phyloP scores from a whole-genome alignment of 192 early-diverging fungal species.

The Backusella liffmaniae region DNA sequence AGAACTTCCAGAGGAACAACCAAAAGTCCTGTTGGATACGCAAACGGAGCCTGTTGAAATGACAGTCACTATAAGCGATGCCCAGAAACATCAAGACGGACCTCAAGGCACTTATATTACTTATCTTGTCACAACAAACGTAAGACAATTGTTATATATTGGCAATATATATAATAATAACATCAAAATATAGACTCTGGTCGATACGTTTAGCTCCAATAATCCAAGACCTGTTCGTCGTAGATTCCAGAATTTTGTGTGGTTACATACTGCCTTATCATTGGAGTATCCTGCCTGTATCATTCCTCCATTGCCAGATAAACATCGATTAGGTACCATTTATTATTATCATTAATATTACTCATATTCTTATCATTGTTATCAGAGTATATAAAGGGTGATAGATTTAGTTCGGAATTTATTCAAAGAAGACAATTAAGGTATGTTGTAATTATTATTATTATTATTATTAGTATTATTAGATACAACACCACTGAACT shows the following conservation, averaged over 20 bases:
- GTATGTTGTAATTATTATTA: constrained; percentile 11
- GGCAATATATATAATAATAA: neutral
- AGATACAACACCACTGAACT: neutral
- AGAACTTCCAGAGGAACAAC: neutral
- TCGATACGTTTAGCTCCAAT: constrained; percentile 51
- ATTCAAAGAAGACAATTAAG: constrained; percentile 72
- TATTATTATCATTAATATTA: neutral
- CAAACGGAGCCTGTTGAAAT: constrained; percentile 28
- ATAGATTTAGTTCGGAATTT: constrained; percentile 92
- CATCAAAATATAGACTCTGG: constrained; percentile 48
- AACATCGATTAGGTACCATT: constrained; percentile 76
- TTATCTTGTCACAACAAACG: constrained; percentile 80
- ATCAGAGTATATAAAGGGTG: constrained; percentile 91
- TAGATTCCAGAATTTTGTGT: constrained; percentile 94
- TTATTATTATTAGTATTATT: neutral
- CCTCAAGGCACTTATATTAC: constrained; percentile 76
- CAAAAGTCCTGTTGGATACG: neutral
- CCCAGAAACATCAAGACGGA: constrained; percentile 91
- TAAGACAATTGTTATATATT: constrained; percentile 21
- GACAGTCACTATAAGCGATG: constrained; percentile 69
- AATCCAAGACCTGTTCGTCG: constrained; percentile 70
- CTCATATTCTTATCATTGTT: neutral
- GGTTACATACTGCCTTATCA: constrained; percentile 74
- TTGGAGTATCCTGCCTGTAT: constrained; percentile 81
- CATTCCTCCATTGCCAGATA: constrained; percentile 88